Conservation (phyloP, 1,284 basidiomycete species). For the Inonotus hispidus region DNA sequence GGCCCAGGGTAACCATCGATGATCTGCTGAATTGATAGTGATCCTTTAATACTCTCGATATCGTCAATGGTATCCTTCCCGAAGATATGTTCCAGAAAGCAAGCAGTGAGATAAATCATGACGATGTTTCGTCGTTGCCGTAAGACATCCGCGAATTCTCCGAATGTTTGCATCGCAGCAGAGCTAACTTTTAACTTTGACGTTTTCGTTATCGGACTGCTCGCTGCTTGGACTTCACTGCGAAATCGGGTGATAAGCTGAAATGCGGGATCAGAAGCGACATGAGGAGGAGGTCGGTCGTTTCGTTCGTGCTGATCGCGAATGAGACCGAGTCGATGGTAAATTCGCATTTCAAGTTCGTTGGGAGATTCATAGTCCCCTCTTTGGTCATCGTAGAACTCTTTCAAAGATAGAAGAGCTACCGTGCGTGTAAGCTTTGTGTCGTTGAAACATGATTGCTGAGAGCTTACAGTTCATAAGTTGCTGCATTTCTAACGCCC, state of each 20-base stretch:
- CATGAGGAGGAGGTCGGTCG: slow-evolving; percentile 73
- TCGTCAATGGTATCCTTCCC: slow-evolving; percentile 68
- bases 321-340: slow-evolving; percentile 89
- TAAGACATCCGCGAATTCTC: slow-evolving; percentile 49
- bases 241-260: slow-evolving; percentile 81
- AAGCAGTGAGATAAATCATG: slow-evolving; percentile 74
- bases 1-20: slow-evolving; percentile 69
- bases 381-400: slow-evolving; percentile 88
- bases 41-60: slow-evolving; percentile 68
- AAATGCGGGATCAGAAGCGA: slow-evolving; percentile 73
- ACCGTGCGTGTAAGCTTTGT: slow-evolving; percentile 8
- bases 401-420: slow-evolving; percentile 88
- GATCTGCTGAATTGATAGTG: slow-evolving; percentile 59
- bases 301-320: slow-evolving; percentile 76
- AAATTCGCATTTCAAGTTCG: slow-evolving; percentile 94
- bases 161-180: slow-evolving; percentile 64
- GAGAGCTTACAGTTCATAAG: slow-evolving; percentile 75
- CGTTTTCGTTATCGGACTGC: slow-evolving; percentile 67
- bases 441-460: background rate
- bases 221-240: slow-evolving; percentile 73
- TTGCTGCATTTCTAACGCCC: slow-evolving; percentile 81
- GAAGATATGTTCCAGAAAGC: slow-evolving; percentile 66
- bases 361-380: slow-evolving; percentile 64
- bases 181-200: slow-evolving; percentile 54
- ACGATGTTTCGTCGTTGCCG: slow-evolving; percentile 52